These are phyloP conservation scores for Kwoniella shivajii DNA, from an alignment of 1,284 basidiomycete genomes.

Conservation along the genomic window DNA sequence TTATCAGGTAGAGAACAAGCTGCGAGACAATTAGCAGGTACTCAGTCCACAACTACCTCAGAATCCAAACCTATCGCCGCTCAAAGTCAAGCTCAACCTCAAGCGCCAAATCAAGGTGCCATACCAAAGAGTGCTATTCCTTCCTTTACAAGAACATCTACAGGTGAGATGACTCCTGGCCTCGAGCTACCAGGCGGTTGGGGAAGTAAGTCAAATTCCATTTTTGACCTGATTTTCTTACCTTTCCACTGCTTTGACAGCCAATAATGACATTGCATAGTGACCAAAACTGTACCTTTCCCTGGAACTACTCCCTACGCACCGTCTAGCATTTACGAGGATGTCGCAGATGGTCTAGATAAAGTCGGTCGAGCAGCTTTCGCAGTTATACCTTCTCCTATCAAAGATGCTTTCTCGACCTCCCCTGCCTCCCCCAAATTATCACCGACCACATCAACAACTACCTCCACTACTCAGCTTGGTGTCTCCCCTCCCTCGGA, in stretches of 20 bases:
- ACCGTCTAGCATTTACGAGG: slow-evolving; percentile 38
- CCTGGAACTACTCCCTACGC: slow-evolving; percentile 31
- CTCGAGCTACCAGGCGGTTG: slow-evolving; percentile 48
- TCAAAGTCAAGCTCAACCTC: neutral
- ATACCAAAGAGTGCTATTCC: neutral
- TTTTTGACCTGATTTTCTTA: neutral
- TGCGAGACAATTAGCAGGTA: slow-evolving; percentile 35
- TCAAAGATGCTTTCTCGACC: slow-evolving; percentile 36
- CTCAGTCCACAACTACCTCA: neutral
- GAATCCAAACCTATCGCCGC: neutral
- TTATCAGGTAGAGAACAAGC: slow-evolving; percentile 45
- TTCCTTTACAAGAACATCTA: neutral
- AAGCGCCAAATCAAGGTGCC: no score
- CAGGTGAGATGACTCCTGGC: slow-evolving; percentile 38
- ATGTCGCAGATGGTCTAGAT: slow-evolving; percentile 38
- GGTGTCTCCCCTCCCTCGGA: neutral
- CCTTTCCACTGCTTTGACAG: neutral
- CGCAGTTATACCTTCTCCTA: slow-evolving; percentile 30
- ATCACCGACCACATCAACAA: neutral
- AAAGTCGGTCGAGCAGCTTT: slow-evolving; percentile 44
- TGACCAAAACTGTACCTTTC: slow-evolving; percentile 22
- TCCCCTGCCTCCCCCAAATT: slow-evolving; percentile 8
- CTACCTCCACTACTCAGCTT: neutral
- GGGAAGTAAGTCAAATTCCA: slow-evolving; percentile 35
- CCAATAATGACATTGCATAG: no score